Conservation (phyloP, 495 filamentous ascomycete species). For the Neurospora sp. region DNA sequence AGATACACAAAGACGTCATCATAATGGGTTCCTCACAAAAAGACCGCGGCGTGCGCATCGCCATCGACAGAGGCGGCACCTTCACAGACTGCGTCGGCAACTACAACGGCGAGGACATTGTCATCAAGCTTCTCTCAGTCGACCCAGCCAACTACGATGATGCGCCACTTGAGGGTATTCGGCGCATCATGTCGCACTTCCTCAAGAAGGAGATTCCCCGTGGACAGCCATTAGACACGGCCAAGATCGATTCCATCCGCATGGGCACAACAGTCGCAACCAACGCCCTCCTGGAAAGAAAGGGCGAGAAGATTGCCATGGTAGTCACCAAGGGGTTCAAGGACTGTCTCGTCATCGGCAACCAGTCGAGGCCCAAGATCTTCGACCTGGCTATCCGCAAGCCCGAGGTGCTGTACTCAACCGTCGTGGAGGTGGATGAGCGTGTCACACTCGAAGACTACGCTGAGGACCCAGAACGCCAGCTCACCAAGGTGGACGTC, state of each 20-base stretch:
- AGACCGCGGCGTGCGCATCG: conserved; percentile 44
- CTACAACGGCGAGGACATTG: conserved; percentile 55
- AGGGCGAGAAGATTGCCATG: conserved; percentile 85
- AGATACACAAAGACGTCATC: not conserved
- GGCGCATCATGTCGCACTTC: conserved; percentile 78
- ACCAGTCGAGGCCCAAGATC: conserved; percentile 73
- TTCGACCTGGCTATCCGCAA: conserved; percentile 75
- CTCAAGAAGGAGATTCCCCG: conserved; percentile 65
- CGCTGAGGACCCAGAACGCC: conserved; percentile 65
- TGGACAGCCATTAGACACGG: conserved; percentile 73
- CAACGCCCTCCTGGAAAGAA: conserved; percentile 82
- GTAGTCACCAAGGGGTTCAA: conserved; percentile 90
- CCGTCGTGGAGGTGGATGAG: conserved; percentile 72
- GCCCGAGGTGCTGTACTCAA: conserved; percentile 68
- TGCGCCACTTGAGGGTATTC: conserved; percentile 84
- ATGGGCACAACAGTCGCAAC: conserved; percentile 90
- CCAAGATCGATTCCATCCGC: conserved; percentile 70
- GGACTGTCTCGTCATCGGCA: conserved; percentile 82
- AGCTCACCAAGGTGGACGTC: conserved; percentile 37
- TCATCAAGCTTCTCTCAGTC: conserved; percentile 84
- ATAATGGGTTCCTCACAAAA: conserved; percentile 8
- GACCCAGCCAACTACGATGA: conserved; percentile 83
- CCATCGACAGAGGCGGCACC: conserved; percentile 59
- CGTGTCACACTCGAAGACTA: conserved; percentile 83
- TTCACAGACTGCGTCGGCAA: conserved; percentile 66